These are phyloP conservation scores for Trichoderma sp. DNA, from an alignment of 2,329 filamentous ascomycete genomes.

Conservation along the genomic window DNA sequence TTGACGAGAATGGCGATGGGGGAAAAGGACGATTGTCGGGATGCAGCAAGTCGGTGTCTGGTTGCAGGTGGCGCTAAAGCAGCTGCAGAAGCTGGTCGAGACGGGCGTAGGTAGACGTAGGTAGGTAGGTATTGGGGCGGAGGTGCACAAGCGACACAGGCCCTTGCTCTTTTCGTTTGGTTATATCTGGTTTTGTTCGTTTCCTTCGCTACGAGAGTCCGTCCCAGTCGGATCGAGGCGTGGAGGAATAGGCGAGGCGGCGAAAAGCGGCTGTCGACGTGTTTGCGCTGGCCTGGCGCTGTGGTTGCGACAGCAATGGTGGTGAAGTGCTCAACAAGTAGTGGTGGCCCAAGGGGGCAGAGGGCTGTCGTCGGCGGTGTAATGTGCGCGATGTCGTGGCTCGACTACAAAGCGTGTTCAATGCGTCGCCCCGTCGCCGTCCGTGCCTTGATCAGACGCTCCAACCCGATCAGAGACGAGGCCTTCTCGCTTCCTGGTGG, in stretches of 20 bases:
- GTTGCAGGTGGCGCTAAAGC: slow-evolving; percentile 21
- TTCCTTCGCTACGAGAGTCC: background rate
- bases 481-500: slow-evolving; percentile 17
- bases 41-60: slow-evolving; percentile 21
- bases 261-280: slow-evolving; percentile 3
- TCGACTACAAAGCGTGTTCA: background rate
- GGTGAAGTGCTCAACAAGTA: background rate
- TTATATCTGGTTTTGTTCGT: background rate
- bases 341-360: background rate
- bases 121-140: background rate
- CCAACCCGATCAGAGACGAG: slow-evolving; percentile 24
- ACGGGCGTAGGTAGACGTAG: background rate
- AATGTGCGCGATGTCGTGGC: slow-evolving; percentile 17
- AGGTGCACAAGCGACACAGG: slow-evolving; percentile 17
- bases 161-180: slow-evolving; percentile 6
- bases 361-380: slow-evolving; percentile 4
- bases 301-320: slow-evolving; percentile 24
- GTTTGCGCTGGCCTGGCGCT: slow-evolving; percentile 7
- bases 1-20: slow-evolving; percentile 10
- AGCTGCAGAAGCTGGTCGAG: slow-evolving; percentile 21
- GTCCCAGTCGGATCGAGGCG: slow-evolving; percentile 20
- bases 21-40: background rate
- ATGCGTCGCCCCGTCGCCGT: slow-evolving; percentile 16
- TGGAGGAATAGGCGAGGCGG: slow-evolving; percentile 10
- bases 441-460: slow-evolving; percentile 20